These are phyloP conservation scores for Penicillium bovifimosum DNA, from an alignment of 495 filamentous ascomycete genomes.

Conservation along the genomic window DNA sequence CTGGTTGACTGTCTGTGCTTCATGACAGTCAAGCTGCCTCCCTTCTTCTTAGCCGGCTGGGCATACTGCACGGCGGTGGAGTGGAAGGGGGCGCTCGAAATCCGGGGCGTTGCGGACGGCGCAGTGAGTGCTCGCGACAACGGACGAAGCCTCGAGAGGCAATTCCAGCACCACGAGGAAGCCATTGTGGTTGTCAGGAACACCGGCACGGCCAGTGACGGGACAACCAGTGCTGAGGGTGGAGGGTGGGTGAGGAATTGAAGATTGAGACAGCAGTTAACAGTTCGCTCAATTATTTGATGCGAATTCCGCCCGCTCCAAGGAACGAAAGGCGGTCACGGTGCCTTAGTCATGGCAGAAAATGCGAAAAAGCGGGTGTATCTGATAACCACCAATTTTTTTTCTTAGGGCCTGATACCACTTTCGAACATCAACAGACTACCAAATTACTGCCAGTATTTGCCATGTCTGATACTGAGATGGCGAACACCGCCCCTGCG, in stretches of 20 bases:
- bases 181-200: conserved; percentile 49
- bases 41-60: conserved; percentile 37
- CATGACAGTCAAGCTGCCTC: conserved; percentile 15
- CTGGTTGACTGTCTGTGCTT: conserved; percentile 39
- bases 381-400: conserved; percentile 28
- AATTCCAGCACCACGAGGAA: conserved; percentile 62
- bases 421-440: background rate
- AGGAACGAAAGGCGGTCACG: conserved; percentile 21
- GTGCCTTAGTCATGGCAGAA: conserved; percentile 29
- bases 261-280: background rate
- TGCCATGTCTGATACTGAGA: conserved; percentile 29
- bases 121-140: conserved; percentile 43
- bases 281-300: conserved; percentile 31
- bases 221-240: conserved; percentile 28
- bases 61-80: conserved; percentile 37
- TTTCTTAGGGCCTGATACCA: conserved; percentile 7
- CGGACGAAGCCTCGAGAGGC: conserved; percentile 48
- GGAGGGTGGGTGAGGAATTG: conserved; percentile 21
- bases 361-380: conserved; percentile 15
- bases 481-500: conserved; percentile 22
- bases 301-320: conserved; percentile 19
- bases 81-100: conserved; percentile 41
- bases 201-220: conserved; percentile 37
- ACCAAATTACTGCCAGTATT: background rate
- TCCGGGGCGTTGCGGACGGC: conserved; percentile 29